Evolutionary conservation across 257 asterid genomes (phyloP), one percentile per base, ranked within the genome.

Genomic region (Marsdenia floribunda): DNA sequence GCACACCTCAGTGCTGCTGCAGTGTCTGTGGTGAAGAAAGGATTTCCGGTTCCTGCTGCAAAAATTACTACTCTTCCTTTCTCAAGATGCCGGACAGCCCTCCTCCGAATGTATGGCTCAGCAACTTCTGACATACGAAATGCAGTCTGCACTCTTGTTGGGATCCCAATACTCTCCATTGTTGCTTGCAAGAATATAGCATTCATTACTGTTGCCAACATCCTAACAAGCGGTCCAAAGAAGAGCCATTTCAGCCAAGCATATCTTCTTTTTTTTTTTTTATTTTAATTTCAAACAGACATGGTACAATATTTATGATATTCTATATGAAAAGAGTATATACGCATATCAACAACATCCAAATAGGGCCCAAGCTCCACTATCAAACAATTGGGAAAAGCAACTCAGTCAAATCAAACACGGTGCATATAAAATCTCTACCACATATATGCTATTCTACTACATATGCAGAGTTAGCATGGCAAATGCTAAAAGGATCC

Each of bases 111-210:
- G 77, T 94, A 94, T 68, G 99, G 98, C 72, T 94, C 98, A 38
- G 99, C 99, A 73, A 94, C 99, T 83, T 94, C 99, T 3, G 99
- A 90, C 99, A 94, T 94, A 80, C 92, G 96, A 79, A 94, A 92
- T 71, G 99, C 98, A 37, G 98, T 94, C 87, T 94, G 99, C 80
- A 94, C 99, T 81, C 99, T 87, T 14, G 99, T 94, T 58, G 97
- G 99, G 82, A 94, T 92, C 74, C 99, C 98, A 19, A 90, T 87
- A 79, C 97, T 94, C 83, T 94, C 99, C 99, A 94, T 90, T 21
- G 98, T 88, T 72, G 99, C 96, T 90, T 94, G 99, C 85, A 94
- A 81, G 73, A 89, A 90, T 79, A 94, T 94, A 64, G 99, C 97
- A 85, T 94, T 94, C 99, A 94, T 94, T 54, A 94, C 98, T 72